Evolutionary conservation across 805 yeast genomes (phyloP).

Genomic region (Sugiyamaella valdiviana): DNA sequence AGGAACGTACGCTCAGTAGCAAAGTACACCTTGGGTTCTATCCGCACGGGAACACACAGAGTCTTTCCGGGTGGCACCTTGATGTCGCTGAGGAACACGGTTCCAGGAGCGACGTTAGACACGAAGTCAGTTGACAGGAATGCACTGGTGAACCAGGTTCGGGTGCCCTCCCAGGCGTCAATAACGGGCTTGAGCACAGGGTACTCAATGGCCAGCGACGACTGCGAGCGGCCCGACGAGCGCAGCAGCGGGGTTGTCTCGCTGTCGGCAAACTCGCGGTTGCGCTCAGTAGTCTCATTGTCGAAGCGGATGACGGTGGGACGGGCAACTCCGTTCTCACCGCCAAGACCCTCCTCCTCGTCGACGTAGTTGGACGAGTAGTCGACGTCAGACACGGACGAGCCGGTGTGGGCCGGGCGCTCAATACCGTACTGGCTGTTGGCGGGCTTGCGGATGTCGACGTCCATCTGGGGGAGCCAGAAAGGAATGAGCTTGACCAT

Average conservation of each 20-base stretch:
- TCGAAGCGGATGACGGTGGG: slow-evolving; percentile 18
- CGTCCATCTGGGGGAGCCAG: slow-evolving; percentile 97
- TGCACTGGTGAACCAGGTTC: slow-evolving; percentile 22
- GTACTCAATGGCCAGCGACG: slow-evolving; percentile 2
- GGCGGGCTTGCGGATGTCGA: slow-evolving; percentile 88
- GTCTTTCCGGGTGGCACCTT: slow-evolving; percentile 82
- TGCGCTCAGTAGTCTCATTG: slow-evolving; percentile 15
- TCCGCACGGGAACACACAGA: slow-evolving; percentile 88
- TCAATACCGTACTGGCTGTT: slow-evolving; percentile 58
- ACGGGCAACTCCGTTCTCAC: slow-evolving; percentile 6
- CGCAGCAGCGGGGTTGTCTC: slow-evolving; percentile 16
- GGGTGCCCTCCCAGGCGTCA: slow-evolving; percentile 1
- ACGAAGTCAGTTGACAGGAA: slow-evolving; percentile 42
- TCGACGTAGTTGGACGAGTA: slow-evolving; percentile 20
- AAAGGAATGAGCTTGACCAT: slow-evolving; percentile 81
- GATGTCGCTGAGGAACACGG: slow-evolving; percentile 52
- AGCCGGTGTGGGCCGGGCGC: slow-evolving; percentile 33
- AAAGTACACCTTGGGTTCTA: slow-evolving; percentile 98
- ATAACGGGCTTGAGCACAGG: slow-evolving; percentile 8
- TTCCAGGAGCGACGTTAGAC: slow-evolving; percentile 57
- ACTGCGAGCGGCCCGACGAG: neutral
- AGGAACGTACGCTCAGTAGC: slow-evolving; percentile 95
- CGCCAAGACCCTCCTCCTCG: slow-evolving; percentile 7
- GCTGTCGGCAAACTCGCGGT: slow-evolving; percentile 15
- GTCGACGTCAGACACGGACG: slow-evolving; percentile 23